A percentile compares a stretch with the other conserved stretches of the same genome.
These are phyloP conservation scores for Entoloma clypeatum DNA, from an alignment of 1,284 basidiomycete genomes.

Conservation along the genomic window DNA sequence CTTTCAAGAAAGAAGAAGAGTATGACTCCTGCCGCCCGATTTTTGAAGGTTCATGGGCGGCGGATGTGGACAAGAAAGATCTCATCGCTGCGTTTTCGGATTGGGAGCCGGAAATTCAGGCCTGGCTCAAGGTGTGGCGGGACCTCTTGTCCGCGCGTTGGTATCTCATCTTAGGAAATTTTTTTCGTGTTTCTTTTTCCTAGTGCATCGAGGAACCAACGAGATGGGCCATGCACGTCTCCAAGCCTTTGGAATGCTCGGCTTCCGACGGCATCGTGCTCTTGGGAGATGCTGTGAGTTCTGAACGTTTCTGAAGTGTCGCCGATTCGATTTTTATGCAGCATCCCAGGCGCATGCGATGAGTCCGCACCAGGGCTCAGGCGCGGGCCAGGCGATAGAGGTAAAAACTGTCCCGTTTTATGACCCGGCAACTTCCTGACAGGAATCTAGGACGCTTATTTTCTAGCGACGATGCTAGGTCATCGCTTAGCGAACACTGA, in stretches of 20 bases:
- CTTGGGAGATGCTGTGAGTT: slow-evolving; percentile 45
- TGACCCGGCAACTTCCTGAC: not conserved
- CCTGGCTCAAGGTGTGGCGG: slow-evolving; percentile 14
- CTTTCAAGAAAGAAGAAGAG: slow-evolving; percentile 1
- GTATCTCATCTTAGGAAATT: no score
- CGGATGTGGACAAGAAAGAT: slow-evolving; percentile 5
- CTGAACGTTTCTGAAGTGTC: not conserved
- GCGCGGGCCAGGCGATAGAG: slow-evolving; percentile 55
- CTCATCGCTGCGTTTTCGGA: slow-evolving; percentile 6
- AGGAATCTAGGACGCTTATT: slow-evolving; percentile 33
- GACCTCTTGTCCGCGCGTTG: not conserved
- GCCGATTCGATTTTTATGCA: not conserved
- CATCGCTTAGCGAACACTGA: slow-evolving; percentile 34
- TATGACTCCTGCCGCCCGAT: slow-evolving; percentile 6
- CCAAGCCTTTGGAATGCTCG: slow-evolving; percentile 37
- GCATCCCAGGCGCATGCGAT: slow-evolving; percentile 46
- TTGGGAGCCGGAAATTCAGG: slow-evolving; percentile 12
- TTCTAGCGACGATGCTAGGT: slow-evolving; percentile 42
- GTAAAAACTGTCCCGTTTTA: slow-evolving; percentile 28
- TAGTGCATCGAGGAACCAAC: slow-evolving; percentile 38
- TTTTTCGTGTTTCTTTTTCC: not conserved
- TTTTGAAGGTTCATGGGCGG: slow-evolving; percentile 15
- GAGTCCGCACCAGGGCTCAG: slow-evolving; percentile 52
- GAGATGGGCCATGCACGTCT: slow-evolving; percentile 48
- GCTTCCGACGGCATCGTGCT: slow-evolving; percentile 40